Evolutionary conservation across 176 grass and related monocot genomes (phyloP).

Genomic region (Aegilops bicornis): DNA sequence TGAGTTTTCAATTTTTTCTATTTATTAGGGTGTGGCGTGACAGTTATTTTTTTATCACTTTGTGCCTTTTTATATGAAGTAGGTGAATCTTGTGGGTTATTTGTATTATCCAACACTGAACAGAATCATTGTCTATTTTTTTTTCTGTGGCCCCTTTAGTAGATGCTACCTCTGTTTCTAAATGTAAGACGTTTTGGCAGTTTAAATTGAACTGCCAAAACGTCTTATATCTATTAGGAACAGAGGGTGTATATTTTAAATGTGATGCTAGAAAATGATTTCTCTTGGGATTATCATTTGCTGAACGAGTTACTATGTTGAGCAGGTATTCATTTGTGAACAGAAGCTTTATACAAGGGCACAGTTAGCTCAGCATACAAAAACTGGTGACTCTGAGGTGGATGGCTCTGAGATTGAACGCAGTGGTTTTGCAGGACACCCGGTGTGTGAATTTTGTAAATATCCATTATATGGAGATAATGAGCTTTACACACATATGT

Average conservation of each 20-base stretch:
- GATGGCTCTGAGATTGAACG: conserved; percentile 94
- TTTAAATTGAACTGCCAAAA: too few species aligned
- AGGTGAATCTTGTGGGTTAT: not conserved
- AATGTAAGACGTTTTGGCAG: too few species aligned
- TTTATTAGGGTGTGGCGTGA: not conserved
- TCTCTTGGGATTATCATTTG: not conserved
- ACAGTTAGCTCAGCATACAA: conserved; percentile 77
- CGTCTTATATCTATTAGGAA: too few species aligned
- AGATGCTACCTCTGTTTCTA: not conserved
- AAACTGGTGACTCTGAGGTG: conserved; percentile 87
- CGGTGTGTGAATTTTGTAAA: conserved; percentile 77
- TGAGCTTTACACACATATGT: conserved; percentile 89
- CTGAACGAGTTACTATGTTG: not conserved
- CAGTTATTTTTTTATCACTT: not conserved
- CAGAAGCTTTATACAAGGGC: conserved; percentile 86
- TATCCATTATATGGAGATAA: conserved; percentile 87
- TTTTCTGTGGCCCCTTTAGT: not conserved
- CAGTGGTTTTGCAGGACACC: conserved; percentile 84
- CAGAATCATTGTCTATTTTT: not conserved
- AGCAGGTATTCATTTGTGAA: conserved; percentile 85
- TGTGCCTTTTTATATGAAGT: not conserved
- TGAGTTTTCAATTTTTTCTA: not conserved
- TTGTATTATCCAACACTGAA: not conserved
- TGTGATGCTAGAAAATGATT: not conserved
- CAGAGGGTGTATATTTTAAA: not conserved